Evolutionary conservation across 768 basidiomycete species (phyloP), one percentile per base, ranked within the genome.

Genomic region (Naganishia antarctica): DNA sequence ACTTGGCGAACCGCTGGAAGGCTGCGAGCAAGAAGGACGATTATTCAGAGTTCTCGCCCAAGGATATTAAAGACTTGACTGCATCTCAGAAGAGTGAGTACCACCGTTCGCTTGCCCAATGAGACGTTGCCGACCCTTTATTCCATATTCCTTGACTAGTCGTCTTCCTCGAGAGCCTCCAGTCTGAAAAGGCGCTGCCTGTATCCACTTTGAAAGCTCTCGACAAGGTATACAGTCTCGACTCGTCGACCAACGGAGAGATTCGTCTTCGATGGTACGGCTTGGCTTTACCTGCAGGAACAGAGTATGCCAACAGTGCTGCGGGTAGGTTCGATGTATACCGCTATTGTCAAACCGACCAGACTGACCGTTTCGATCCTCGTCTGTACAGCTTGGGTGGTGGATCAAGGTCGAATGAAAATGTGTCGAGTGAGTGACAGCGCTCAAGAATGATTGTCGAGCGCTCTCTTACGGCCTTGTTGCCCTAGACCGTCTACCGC

Each of bases 161-260:
- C 65, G 89, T 86, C 60, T 92, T 94, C 81, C 83, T 94, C 47
- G 87, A 92, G 75, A 84, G 84, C 46, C 81, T 94, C 5, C 83
- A 87, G 67, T 78, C 83, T n/a, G 41, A 31, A 18, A 51, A 78
- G 0, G 74, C 87, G 0, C 81, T 91, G 18, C 88, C 90, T 0
- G 73, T 80, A 1, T 60, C 80, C 0, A 84, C 89, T 69, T 70
- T 90, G 43, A 71, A 75, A 5, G 82, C 84, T 69, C 84, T 93
- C 60, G 87, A 83, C 63, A 61, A 65, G 47, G 75, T 71, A 21
- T 90, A 79, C 82, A 60, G 68, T 13, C 76, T 84, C 65, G 82
- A 83, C 18, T 70, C 74, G n/a, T 84, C 87, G 0, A 69, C 80
- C 21, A 93, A 92, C 73, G 84, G 85, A 16, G 91, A 92, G 72